Evolutionary conservation across 345 rosid genomes (phyloP), one percentile per base, ranked within the genome.

Genomic region (Hibiscus trionum): DNA sequence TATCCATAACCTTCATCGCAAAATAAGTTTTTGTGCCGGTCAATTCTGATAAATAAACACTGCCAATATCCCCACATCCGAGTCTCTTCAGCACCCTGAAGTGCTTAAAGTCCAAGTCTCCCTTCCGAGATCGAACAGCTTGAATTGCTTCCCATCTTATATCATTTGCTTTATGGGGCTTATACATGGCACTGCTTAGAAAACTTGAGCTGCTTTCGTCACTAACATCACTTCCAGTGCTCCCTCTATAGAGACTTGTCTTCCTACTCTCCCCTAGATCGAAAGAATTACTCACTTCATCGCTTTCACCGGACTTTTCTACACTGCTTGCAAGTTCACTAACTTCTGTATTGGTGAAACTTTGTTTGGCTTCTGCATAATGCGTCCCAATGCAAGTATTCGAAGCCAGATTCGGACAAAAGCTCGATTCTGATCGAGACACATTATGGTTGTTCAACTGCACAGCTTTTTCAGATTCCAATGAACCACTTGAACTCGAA

Each of bases 1-100:
- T 93, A 73, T 87, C 86, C 98, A 93, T 90, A 65, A 93, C 83
- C 72, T 93, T 91, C 82, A 88, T 86, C 0, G 98, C 98, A 67
- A 93, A 93, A 76, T 70, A 84, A 57, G 81, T 80, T 73, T 80
- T 83, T 0, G 94, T 90, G 14, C 98, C 90, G 53, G 77, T 84
- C 85, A 93, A 77, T 78, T 93, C 98, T 0, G 98, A 82, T 31
- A 93, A 81, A 84, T 87, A 85, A 29, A 93, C 98, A 26, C 79
- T 83, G 60, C 98, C 98, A 19, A 93, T 93, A 69, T 93, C 98
- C 46, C 98, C 98, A 17, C 91, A 85, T 46, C 98, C 98, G 44
- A 91, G 72, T 68, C 68, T 73, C 76, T 62, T 85, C 76, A 89
- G 72, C 63, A 86, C 72, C 78, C 81, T 87, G 77, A 93, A 93